These are phyloP conservation scores for Chromera velia DNA, from an alignment of 73 alveolate genomes.

Conservation along the genomic window DNA sequence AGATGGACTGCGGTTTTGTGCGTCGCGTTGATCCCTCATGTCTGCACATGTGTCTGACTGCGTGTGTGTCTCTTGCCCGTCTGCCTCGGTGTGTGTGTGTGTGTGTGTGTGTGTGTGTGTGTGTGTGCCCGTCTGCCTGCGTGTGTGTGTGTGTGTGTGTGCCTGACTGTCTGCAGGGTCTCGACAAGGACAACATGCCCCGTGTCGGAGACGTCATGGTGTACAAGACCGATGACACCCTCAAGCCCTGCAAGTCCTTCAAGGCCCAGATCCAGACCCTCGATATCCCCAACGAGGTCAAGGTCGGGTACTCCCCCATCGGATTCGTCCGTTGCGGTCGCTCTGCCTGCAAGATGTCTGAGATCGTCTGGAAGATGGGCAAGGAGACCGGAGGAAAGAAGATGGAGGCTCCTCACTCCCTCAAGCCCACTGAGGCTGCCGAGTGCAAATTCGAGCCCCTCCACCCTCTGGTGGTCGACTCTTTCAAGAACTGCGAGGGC, in stretches of 20 bases:
- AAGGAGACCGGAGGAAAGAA: slow-evolving; percentile 35
- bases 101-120: no score
- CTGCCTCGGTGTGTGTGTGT: no score
- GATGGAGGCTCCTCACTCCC: slow-evolving; percentile 25
- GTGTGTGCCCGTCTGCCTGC: no score
- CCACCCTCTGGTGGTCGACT: slow-evolving; percentile 30
- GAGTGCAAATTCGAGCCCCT: slow-evolving; percentile 34
- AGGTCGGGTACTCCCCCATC: slow-evolving; percentile 50
- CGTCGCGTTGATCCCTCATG: no score
- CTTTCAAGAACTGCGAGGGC: slow-evolving; percentile 38
- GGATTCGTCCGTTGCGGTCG: slow-evolving; percentile 49
- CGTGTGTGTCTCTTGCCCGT: no score
- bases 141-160: no score
- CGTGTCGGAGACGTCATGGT: no score
- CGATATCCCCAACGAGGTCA: slow-evolving; percentile 51
- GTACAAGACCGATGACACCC: not conserved
- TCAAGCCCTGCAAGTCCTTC: not conserved
- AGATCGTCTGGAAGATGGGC: slow-evolving; percentile 28
- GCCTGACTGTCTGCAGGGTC: no score
- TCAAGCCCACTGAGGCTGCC: slow-evolving; percentile 30
- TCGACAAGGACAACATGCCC: no score
- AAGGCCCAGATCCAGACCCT: slow-evolving; percentile 49
- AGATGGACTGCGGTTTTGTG: no score
- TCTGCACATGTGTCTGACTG: no score
- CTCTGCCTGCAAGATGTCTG: slow-evolving; percentile 48